Conservation (phyloP, 345 rosid species). For the Draba incana region DNA sequence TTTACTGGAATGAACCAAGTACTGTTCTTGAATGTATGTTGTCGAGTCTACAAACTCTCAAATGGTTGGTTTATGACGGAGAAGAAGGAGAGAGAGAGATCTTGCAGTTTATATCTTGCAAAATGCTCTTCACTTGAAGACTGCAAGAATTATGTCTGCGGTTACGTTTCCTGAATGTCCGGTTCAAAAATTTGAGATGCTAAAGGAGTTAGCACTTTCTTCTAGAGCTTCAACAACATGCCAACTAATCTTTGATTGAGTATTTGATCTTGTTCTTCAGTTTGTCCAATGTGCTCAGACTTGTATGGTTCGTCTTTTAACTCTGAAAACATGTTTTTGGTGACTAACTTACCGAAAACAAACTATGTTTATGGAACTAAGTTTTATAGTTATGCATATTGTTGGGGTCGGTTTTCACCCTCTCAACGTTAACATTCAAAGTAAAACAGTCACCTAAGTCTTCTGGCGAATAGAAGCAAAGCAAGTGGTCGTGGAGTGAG, state of each 20-base stretch:
- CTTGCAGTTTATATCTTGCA: conserved; percentile 10
- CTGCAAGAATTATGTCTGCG: background rate
- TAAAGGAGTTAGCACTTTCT: conserved; percentile 23
- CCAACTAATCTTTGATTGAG: conserved; percentile 23
- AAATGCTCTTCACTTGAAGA: conserved; percentile 22
- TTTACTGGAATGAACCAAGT: too few species aligned
- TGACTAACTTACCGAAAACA: too few species aligned
- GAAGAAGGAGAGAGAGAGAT: background rate
- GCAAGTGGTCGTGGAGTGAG: too few species aligned
- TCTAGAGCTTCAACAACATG: conserved; percentile 27
- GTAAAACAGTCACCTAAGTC: too few species aligned
- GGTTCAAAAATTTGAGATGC: background rate
- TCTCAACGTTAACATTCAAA: too few species aligned
- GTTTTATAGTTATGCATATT: too few species aligned
- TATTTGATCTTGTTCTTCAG: conserved; percentile 2
- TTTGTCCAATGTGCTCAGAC: background rate
- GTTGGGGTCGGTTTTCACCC: too few species aligned
- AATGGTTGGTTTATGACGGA: background rate
- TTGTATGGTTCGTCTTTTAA: conserved; percentile 1
- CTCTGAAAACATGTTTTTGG: too few species aligned
- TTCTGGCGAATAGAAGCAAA: too few species aligned
- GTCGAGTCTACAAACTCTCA: background rate
- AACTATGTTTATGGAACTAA: too few species aligned
- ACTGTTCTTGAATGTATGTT: too few species aligned
- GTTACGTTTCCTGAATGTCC: too few species aligned